Evolutionary conservation across 768 basidiomycete genomes (phyloP).

Genomic region (Suillus lakei): DNA sequence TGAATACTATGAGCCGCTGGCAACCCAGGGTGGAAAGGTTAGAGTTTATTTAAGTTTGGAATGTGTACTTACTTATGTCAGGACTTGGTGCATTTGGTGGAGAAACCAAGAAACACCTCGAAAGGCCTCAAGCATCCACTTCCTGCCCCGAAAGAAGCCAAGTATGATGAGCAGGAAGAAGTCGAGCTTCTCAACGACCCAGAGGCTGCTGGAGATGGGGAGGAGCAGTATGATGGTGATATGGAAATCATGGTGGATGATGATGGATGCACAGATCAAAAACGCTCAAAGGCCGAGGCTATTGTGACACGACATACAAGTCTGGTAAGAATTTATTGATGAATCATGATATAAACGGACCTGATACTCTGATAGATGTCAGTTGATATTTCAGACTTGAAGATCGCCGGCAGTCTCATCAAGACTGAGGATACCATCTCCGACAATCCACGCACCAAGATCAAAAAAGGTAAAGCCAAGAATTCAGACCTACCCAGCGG

Average conservation of each 20-base stretch:
- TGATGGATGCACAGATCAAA: too few species aligned
- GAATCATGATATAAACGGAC: neutral
- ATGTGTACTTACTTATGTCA: neutral
- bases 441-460: too few species aligned
- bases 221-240: too few species aligned
- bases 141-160: too few species aligned
- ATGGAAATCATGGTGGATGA: too few species aligned
- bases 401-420: too few species aligned
- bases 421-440: too few species aligned
- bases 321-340: neutral
- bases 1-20: neutral
- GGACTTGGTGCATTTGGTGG: neutral
- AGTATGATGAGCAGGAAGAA: too few species aligned
- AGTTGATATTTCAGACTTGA: neutral
- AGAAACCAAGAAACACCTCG: neutral
- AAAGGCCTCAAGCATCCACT: neutral
- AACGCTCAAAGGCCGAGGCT: too few species aligned
- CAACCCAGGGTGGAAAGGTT: neutral
- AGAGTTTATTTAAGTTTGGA: neutral
- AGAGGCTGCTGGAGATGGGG: too few species aligned
- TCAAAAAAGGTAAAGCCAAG: neutral
- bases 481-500: neutral
- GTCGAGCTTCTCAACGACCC: too few species aligned
- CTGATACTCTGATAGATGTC: neutral
- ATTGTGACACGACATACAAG: neutral